Base-by-base conservation (phyloP, 2,329 filamentous ascomycete species). In the Cercospora zeina region DNA sequence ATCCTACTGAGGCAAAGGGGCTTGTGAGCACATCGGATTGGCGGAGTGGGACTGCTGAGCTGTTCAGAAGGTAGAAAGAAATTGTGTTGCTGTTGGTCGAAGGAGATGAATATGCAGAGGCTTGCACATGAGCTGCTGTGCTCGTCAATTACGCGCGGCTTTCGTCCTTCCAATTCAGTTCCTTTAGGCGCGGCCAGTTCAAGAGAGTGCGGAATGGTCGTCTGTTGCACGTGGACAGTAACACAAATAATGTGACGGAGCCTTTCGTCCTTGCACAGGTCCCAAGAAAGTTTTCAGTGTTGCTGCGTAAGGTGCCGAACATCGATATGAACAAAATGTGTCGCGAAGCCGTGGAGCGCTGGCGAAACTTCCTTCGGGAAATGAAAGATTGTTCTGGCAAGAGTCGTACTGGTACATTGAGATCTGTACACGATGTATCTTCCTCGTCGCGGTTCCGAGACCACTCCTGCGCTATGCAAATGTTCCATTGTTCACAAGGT, bases 401-500 rank as follows among this genome's bases (percentile, higher is more conserved):
- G 55, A 24, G 55, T 45, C 55, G 55, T 19, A 30, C 24, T 58
- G 45, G 31, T 58, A 58, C 56, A 59, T 33, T 31, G 45, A 34
- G 53, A 59, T 53, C 56, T 51, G 56, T 59, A 59, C 47, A 59
- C 53, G 49, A 33, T 59, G 14, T 24, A 45, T 36, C 8, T 42
- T 37, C 36, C 45, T 19, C 24, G 34, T 47, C 58, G 6, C 27
- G 27, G n/a, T 19, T 31, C 27, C n/a, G 14, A 34, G 31, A 27
- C 49, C n/a, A n/a, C 6, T 31, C 49, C 31, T 34, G 16, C 49
- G 49, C 49, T 54, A 47, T 47, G 49, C 49, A 54, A 27, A 31
- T 53, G 49, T 24, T 30, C 24, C 33, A 31, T 30, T 34, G 27
- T 59, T 53, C 58, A 91, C 75, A 93, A 74, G 64, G 83, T 86